Conservation (phyloP, 805 yeast genomes). For the Yarrowia bubula region DNA sequence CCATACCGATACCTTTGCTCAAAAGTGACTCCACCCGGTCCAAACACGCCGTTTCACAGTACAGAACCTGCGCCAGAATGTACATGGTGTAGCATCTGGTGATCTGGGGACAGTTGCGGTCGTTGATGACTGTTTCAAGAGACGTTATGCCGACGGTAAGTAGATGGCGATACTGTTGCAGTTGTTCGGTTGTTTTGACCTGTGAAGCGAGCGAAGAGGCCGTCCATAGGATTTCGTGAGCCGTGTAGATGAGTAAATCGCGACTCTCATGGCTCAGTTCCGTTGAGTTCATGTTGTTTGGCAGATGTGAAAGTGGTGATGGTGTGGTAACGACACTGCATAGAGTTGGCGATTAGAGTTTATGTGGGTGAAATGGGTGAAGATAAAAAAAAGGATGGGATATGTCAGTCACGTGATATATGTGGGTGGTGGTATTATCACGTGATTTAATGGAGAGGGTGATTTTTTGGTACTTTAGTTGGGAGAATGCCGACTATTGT, state of each 20-base stretch:
- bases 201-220: constrained; percentile 15
- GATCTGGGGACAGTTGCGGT: constrained; percentile 20
- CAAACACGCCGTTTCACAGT: constrained; percentile 26
- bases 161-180: constrained; percentile 14
- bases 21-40: constrained; percentile 18
- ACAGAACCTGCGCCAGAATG: constrained; percentile 27
- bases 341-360: too few species aligned
- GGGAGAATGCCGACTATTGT: too few species aligned
- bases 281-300: background rate
- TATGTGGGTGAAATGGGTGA: too few species aligned
- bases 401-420: too few species aligned
- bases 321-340: background rate
- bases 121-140: constrained; percentile 20
- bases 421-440: too few species aligned
- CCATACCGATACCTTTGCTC: constrained; percentile 17
- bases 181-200: constrained; percentile 7
- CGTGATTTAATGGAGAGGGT: too few species aligned
- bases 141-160: constrained; percentile 14
- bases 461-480: too few species aligned
- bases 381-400: too few species aligned
- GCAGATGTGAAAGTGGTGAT: background rate
- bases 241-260: constrained; percentile 10
- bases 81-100: constrained; percentile 15
- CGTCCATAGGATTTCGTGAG: constrained; percentile 17
- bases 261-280: constrained; percentile 11